Base-by-base conservation (phyloP, 148 eudicot species). In the Bassia scoparia region DNA sequence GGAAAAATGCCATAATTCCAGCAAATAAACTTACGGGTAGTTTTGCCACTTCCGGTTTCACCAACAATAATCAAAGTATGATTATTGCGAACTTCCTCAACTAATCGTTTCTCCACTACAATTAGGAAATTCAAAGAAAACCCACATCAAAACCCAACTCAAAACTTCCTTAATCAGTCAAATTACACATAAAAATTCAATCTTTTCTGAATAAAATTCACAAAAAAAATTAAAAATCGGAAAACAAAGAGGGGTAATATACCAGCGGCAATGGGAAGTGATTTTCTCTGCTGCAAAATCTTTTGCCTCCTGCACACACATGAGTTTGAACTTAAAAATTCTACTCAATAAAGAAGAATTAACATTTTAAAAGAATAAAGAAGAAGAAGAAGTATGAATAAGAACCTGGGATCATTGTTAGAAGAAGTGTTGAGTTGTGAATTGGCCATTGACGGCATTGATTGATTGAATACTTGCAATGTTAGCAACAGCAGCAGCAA, bases 21-120 rank as follows among this genome's bases (percentile, higher is more conserved):
- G 16, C 8, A 8, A 13, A 41, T 31, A 71, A 3, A 83, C 96
- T 87, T 82, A 95, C 99, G 99, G 26, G 99, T 96, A 74, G 97
- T 96, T 82, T 96, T 96, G 59, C 99, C 99, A 71, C 97, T 96
- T 74, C 99, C 99, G 61, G 99, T 96, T 84, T 96, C 99, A 67
- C 99, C 99, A 76, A 96, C 97, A 85, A 96, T 89, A 64, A 96
- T 92, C 54, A 92, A 72, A 23, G 82, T 85, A 48, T 84, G 81
- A 71, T 92, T 85, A n/a, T 83, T 86, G 52, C 78, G 81, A 75
- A 96, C 87, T 76, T 89, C 96, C 23, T 89, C 92, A 54, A 96
- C 73, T 44, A 96, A 84, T 50, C 85, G 82, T 75, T 81, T 87
- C 85, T 90, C 92, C 78, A 88, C 97, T 96, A 79, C 37, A 67